Base-by-base conservation (phyloP, 306 rosid genomes). In the Lathyrus tuberosus region DNA sequence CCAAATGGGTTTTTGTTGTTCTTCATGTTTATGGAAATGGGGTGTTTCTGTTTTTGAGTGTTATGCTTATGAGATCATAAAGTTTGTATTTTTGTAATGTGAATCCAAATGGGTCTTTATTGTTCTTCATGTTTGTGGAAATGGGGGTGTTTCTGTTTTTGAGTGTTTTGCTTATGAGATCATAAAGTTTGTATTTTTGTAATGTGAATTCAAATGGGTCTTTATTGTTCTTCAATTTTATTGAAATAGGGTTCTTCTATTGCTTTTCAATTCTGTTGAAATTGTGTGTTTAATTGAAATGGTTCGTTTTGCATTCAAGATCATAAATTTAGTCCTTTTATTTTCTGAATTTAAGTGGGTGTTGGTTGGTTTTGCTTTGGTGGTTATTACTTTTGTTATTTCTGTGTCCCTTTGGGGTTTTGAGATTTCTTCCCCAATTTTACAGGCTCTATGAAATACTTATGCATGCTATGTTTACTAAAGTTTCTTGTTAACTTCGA, bases 1-100 rank as follows among this genome's bases (percentile, higher is more conserved):
- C 10, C 8, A 24, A 49, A 72, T 49, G 77, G 53, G 70, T 33
- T 15, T 20, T 61, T 49, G 18, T 14, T 48, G 51, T 54, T 54
- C 33, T 54, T 54, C 35, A 12, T 5, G n/a, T 57, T 14, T n/a
- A 5, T 5, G 10, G 41, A 57, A 58, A 58, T 58, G 64, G 42
- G 42, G 22, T 30, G 42, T n/a, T 58, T 58, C 31, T 14, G 10
- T 35, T 30, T 58, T 31, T n/a, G 5, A 13, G 15, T 30, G 0
- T 30, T 58, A 30, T 58, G 64, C 64, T 30, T 31, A 3, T 4
- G 7, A 30, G 24, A 59, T 59, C 20, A 15, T 59, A n/a, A 59
- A 59, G 13, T 15, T 59, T 0, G 22, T 31, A 4, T 31, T 59
- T 59, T 59, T 60, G n/a, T 1, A 0, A 31, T n/a, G 1, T 59